Conservation (phyloP, 441 rosid genomes). For the Mallotus japonicus region DNA sequence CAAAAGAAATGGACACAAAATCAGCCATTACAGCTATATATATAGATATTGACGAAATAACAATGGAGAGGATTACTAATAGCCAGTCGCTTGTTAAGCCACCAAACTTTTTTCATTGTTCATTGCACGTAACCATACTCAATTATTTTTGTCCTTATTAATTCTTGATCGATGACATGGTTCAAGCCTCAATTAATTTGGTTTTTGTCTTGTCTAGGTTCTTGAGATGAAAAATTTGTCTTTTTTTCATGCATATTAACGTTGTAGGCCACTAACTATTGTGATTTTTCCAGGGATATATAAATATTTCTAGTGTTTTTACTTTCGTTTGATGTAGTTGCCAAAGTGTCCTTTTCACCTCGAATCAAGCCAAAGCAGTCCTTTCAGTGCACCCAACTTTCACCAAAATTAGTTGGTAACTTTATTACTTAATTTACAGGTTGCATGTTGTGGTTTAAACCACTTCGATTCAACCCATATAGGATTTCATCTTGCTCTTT, state of each 20-base stretch:
- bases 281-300: background rate
- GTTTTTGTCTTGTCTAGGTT: too few species aligned
- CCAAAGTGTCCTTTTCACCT: background rate
- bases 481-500: too few species aligned
- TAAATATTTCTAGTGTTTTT: background rate
- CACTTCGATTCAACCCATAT: background rate
- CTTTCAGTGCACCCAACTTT: background rate
- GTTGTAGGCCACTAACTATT: background rate
- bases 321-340: background rate
- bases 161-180: background rate
- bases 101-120: background rate
- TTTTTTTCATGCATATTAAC: background rate
- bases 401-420: constrained; percentile 2
- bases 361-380: background rate
- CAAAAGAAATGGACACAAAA: too few species aligned
- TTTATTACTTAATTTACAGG: background rate
- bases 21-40: background rate
- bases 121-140: constrained; percentile 10
- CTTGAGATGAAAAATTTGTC: background rate
- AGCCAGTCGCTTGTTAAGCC: background rate
- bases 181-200: background rate
- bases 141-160: background rate
- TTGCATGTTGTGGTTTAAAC: background rate
- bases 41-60: background rate
- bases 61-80: too few species aligned